Evolutionary conservation across 345 rosid species (phyloP), one percentile per base, ranked within the genome.

Genomic region (Murraya koenigii): DNA sequence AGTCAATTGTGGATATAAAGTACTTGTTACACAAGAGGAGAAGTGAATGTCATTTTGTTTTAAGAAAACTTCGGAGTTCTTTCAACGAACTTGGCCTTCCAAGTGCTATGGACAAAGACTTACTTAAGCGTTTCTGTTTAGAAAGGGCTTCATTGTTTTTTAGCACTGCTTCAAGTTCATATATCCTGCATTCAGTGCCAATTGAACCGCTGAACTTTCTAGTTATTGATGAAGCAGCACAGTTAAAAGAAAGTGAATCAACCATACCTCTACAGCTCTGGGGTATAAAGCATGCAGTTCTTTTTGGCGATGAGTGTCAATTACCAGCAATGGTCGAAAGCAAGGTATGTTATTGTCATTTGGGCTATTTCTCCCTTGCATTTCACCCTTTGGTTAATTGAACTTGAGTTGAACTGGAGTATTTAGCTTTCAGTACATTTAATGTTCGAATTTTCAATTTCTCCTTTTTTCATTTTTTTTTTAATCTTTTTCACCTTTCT

Each of bases 181-280:
- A 25, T 56, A 83, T 82, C 60, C 81, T 90, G 75, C 66, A 79
- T 61, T 23, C 66, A 2, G 30, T 63, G 15, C 28, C n/a, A 6
- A 75, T 81, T 78, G 35, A 77, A 62, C 88, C 89, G 6, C 70
- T 87, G 47, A 55, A 84, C n/a, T 30, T 87, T 36, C 74, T 90
- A 79, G 86, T 90, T 1, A 87, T 90, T 8, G 93, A 90, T 28
- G 94, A 90, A 83, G 94, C 94, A 32, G 90, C 90, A 8, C 94
- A 90, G 66, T 69, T 90, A 25, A 90, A 81, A 63, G 93, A 90
- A 61, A 85, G 89, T 23, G 93, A 90, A 77, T 88, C 86, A 19
- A 76, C 85, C 20, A 88, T 90, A 59, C 87, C 91, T 14, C 79
- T 90, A 5, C 91, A 85, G 60, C 78, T 90, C 60, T 82, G 70